Conservation (phyloP, 768 basidiomycete species). For the Pleurotus tuber-regium region DNA sequence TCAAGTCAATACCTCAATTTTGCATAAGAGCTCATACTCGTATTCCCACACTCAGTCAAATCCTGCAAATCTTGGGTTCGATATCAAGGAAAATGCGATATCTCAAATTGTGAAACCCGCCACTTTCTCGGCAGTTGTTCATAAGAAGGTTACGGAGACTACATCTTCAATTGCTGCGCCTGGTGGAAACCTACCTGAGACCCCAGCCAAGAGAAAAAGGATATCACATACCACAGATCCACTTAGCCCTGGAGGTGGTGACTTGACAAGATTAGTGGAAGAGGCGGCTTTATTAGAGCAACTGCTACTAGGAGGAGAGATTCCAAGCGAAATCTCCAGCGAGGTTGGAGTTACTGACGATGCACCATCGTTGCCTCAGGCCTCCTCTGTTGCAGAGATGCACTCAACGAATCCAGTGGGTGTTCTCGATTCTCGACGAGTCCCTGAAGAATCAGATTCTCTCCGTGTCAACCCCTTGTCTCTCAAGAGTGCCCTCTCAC, state of each 20-base stretch:
- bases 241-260: slow-evolving; percentile 47
- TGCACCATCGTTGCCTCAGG: slow-evolving; percentile 12
- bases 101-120: too few species aligned
- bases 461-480: background rate
- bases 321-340: slow-evolving; percentile 33
- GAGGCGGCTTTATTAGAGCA: slow-evolving; percentile 59
- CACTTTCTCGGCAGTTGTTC: slow-evolving; percentile 57
- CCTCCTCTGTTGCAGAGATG: background rate
- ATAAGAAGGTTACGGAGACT: slow-evolving; percentile 48
- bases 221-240: slow-evolving; percentile 30
- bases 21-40: slow-evolving; percentile 5
- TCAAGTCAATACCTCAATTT: background rate
- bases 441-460: background rate
- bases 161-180: slow-evolving; percentile 18
- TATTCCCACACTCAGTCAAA: background rate
- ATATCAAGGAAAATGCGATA: too few species aligned
- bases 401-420: background rate
- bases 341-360: slow-evolving; percentile 13
- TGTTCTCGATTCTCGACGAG: background rate
- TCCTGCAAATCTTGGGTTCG: too few species aligned
- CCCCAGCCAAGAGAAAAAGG: slow-evolving; percentile 21
- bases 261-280: slow-evolving; percentile 52
- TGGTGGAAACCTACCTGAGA: slow-evolving; percentile 21
- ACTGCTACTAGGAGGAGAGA: slow-evolving; percentile 46
- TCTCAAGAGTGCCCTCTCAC: background rate